These are phyloP conservation scores for Nidularia sp. DNA, from an alignment of 768 basidiomycete species.

Conservation along the genomic window DNA sequence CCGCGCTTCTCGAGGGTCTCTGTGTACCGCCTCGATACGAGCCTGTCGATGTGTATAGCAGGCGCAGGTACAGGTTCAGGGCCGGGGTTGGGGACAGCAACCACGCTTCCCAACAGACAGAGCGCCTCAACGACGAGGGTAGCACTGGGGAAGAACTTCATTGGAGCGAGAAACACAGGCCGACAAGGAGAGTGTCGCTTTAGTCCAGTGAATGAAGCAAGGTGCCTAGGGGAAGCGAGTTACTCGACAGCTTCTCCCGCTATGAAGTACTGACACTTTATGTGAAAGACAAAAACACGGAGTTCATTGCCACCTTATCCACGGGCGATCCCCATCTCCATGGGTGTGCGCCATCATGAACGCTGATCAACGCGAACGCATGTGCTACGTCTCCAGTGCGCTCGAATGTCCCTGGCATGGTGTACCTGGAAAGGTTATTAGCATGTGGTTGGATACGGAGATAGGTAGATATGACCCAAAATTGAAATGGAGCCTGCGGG, in stretches of 20 bases:
- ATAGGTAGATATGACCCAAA: no score
- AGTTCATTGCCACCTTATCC: not conserved
- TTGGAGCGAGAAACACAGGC: not conserved
- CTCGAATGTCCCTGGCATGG: not conserved
- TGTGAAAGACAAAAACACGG: not conserved
- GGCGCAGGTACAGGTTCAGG: not conserved
- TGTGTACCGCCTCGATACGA: slow-evolving; percentile 16
- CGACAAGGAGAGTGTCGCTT: not conserved
- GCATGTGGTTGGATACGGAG: not conserved
- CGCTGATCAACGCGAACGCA: not conserved
- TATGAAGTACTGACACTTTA: slow-evolving; percentile 6
- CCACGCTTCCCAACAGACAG: not conserved
- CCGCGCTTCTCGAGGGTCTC: slow-evolving; percentile 11
- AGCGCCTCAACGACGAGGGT: not conserved
- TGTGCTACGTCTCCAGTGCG: not conserved
- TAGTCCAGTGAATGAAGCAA: not conserved
- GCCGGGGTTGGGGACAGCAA: not conserved
- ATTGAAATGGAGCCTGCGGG: no score
- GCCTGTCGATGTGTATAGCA: slow-evolving; percentile 10
- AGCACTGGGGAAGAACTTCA: not conserved
- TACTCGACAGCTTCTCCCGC: not conserved
- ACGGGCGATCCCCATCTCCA: not conserved
- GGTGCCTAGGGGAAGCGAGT: not conserved
- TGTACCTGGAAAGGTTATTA: not conserved
- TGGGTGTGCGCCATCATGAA: not conserved